Base-by-base conservation (phyloP, 176 grass and related monocot genomes). In the Bonia amplexicaulis region DNA sequence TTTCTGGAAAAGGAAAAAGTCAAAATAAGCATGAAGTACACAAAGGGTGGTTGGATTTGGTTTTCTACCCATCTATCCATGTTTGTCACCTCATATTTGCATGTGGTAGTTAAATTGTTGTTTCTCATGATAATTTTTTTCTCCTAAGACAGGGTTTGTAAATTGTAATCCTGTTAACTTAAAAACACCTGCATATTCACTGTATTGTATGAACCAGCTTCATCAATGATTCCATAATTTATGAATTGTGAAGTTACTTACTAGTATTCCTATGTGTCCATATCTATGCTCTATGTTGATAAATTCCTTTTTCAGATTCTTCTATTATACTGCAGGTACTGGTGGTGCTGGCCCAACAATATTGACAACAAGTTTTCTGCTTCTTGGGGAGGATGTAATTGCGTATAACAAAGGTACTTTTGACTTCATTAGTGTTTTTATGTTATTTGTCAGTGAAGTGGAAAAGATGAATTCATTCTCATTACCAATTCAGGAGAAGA, bases 311-410 rank as follows among this genome's bases (percentile, higher is more conserved):
- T 97, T 88, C 81, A 98, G 95, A 93, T 98, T 95, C 84, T 93
- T 92, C 51, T 98, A 98, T 78, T 98, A 95, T 80, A 98, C 93
- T 66, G 91, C 93, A 98, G 95, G 95, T 70, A 81, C 95, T 73
- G 95, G 95, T 80, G 95, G 95, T 62, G 95, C 82, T 57, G 93
- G 95, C 22, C 95, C 95, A 75, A 98, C 95, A 58, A 98, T 98
- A 82, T 48, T 98, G 69, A 39, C 93, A 37, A 98, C 95, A 85
- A 98, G 95, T 90, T 90, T 98, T 79, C 66, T 98, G 51, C 91
- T 95, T 63, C 95, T 98, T 79, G 95, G 87, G 53, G 95, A 98
- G 80, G 93, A 98, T 91, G 95, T 98, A 76, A 93, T 98, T 81
- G 95, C 87, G 78, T 98, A 95, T 82, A 95, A 95, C 62, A 98